These are phyloP conservation scores for Chrysanthemum makinoi DNA, from an alignment of 129 eudicot species.

Conservation along the genomic window DNA sequence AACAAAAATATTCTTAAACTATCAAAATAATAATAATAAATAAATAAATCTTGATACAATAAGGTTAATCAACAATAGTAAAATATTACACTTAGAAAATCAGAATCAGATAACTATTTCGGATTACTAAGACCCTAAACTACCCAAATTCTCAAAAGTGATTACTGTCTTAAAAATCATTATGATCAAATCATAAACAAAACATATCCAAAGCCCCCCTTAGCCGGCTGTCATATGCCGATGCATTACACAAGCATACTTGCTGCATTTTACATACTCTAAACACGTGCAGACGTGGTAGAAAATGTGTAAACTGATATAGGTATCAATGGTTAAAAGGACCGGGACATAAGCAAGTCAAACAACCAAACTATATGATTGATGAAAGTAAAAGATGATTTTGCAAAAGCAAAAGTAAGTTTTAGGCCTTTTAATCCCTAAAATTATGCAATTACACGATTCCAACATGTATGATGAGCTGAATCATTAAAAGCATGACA, in stretches of 20 bases:
- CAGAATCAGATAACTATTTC: too few species aligned
- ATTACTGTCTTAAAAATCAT: neutral
- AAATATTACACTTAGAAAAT: too few species aligned
- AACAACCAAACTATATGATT: neutral
- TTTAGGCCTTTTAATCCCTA: conserved; percentile 24
- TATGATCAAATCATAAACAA: too few species aligned
- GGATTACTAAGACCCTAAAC: too few species aligned
- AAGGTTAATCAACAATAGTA: neutral
- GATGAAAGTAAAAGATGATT: conserved; percentile 23
- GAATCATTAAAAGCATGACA: conserved; percentile 18
- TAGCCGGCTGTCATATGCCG: too few species aligned
- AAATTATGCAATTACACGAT: conserved; percentile 29
- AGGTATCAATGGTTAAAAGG: neutral
- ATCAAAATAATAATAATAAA: neutral
- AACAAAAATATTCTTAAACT: neutral
- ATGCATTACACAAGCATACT: neutral
- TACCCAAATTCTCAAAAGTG: neutral
- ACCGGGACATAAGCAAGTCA: neutral
- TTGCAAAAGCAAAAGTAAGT: conserved; percentile 39
- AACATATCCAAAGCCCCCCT: too few species aligned
- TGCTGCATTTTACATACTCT: neutral
- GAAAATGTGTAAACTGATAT: neutral
- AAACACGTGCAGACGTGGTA: neutral
- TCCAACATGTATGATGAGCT: conserved; percentile 29
- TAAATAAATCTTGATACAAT: neutral